phyloP scores from a whole-genome alignment of 225 moss, liverwort and hornwort genomes.

The Rhytidiadelphus loreus region DNA sequence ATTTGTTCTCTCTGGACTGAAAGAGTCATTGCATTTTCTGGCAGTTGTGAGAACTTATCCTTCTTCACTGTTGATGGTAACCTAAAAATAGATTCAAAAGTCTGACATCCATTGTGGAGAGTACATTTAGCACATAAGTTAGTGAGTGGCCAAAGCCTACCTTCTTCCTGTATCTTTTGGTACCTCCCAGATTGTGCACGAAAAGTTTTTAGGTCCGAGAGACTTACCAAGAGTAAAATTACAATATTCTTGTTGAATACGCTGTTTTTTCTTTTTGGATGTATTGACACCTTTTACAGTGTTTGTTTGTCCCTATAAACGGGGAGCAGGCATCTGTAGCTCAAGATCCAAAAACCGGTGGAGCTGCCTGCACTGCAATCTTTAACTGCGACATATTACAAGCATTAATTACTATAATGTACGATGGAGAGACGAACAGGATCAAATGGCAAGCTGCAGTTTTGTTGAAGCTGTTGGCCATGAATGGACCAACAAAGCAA shows the following conservation, averaged over 20 bases:
- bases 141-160: background rate
- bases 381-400: background rate
- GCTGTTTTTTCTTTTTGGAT: background rate
- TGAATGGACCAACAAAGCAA: slow-evolving; percentile 10
- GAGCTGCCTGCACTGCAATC: background rate
- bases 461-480: background rate
- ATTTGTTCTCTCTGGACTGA: background rate
- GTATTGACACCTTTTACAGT: background rate
- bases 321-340: background rate
- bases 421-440: background rate
- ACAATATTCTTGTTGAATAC: background rate
- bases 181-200: background rate
- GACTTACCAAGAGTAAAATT: background rate
- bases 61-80: background rate
- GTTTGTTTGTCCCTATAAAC: background rate
- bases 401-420: background rate
- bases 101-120: background rate
- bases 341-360: background rate
- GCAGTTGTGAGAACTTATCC: background rate
- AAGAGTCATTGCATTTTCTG: background rate
- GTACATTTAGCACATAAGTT: too few relatives aligned
- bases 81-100: too few relatives aligned
- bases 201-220: background rate
- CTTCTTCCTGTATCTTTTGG: background rate
- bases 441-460: slow-evolving; percentile 15